phyloP scores from a whole-genome alignment of 306 rosid genomes.

The cucumber (Cucumis sativus) region DNA sequence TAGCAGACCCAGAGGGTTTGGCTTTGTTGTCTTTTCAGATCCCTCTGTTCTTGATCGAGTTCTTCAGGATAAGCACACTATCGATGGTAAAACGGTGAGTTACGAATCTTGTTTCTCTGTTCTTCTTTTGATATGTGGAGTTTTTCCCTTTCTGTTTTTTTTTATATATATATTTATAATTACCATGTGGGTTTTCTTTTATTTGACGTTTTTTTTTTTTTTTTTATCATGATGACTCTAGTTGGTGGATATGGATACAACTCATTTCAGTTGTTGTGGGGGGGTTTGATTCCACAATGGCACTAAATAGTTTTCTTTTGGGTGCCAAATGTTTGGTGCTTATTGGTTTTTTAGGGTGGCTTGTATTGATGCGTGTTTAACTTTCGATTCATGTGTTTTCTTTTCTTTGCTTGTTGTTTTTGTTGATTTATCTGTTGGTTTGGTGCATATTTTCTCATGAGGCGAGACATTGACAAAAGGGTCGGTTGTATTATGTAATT shows the following conservation, averaged over 20 bases:
- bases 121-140: neutral
- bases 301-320: neutral
- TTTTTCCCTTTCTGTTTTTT: neutral
- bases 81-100: slow-evolving; percentile 84
- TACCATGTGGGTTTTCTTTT: neutral
- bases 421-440: neutral
- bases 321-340: neutral
- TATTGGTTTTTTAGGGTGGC: neutral
- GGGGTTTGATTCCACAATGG: neutral
- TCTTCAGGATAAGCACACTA: slow-evolving; percentile 72
- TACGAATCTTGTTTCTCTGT: neutral
- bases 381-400: neutral
- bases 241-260: neutral
- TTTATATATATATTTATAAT: neutral
- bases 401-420: neutral
- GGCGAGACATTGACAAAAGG: neutral
- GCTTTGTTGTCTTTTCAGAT: slow-evolving; percentile 80
- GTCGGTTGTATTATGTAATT: neutral
- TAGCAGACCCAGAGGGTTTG: slow-evolving; percentile 81
- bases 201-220: neutral
- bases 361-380: neutral
- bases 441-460: neutral
- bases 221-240: neutral
- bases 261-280: neutral
- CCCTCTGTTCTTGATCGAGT: slow-evolving; percentile 82